Conservation (phyloP, 2,329 filamentous ascomycete genomes). For the Aspergillus amoenus region DNA sequence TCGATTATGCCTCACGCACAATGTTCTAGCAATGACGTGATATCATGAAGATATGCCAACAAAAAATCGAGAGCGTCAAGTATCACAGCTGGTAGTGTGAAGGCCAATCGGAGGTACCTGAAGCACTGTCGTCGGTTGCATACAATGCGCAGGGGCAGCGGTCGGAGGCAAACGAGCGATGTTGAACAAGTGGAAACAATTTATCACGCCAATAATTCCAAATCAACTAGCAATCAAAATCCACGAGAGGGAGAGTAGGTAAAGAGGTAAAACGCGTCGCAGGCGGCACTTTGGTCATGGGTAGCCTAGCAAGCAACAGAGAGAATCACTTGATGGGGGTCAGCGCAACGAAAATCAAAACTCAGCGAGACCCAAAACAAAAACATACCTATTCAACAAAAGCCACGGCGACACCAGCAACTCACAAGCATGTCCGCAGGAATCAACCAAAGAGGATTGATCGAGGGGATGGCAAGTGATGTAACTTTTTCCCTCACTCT, state of each 20-base stretch:
- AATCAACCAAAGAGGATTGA: neutral
- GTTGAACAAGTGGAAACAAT: neutral
- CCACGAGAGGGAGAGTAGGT: neutral
- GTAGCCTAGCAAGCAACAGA: neutral
- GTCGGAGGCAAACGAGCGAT: slow-evolving; percentile 3
- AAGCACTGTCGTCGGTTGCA: slow-evolving; percentile 21
- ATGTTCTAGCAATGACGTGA: neutral
- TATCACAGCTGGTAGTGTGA: neutral
- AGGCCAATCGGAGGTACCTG: slow-evolving; percentile 2
- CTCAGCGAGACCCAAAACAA: neutral
- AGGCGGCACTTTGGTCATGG: neutral
- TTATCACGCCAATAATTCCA: neutral
- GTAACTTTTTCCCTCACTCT: neutral
- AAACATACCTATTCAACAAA: neutral
- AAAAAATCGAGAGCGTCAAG: neutral
- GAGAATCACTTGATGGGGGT: neutral
- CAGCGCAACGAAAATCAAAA: slow-evolving; percentile 4
- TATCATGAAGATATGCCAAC: neutral
- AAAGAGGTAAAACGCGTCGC: slow-evolving; percentile 13
- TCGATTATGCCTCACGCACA: neutral
- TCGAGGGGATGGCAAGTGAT: neutral
- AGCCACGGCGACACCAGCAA: neutral
- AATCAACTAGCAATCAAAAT: neutral
- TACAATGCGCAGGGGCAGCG: slow-evolving; percentile 9
- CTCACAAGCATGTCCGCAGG: neutral